Conservation (phyloP, 805 yeast species). For the Brettanomyces bruxellensis region DNA sequence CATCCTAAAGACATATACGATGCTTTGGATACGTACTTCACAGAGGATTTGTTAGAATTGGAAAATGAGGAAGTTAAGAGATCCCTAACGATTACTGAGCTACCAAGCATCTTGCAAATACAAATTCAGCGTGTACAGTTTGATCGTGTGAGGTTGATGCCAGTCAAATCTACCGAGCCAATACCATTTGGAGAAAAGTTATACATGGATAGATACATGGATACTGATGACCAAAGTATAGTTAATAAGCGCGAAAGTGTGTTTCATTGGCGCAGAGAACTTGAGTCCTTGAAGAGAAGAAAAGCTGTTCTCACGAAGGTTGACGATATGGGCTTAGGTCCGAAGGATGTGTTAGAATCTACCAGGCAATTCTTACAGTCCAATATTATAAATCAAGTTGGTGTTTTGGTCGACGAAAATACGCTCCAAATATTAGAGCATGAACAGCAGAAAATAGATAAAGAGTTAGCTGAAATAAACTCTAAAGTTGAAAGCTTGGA, state of each 20-base stretch:
- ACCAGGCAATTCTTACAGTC: constrained; percentile 49
- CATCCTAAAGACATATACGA: constrained; percentile 87
- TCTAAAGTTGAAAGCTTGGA: constrained; percentile 36
- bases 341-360: constrained; percentile 43
- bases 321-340: constrained; percentile 42
- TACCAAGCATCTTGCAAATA: constrained; percentile 80
- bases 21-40: constrained; percentile 78
- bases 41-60: constrained; percentile 59
- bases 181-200: constrained; percentile 70
- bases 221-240: constrained; percentile 51
- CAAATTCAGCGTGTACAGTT: constrained; percentile 93
- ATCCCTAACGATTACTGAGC: constrained; percentile 55
- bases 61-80: constrained; percentile 70
- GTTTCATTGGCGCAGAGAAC: constrained; percentile 51
- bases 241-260: constrained; percentile 47
- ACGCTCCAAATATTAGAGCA: constrained; percentile 40
- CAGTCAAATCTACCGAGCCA: constrained; percentile 77
- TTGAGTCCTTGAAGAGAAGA: constrained; percentile 33
- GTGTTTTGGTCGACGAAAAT: constrained; percentile 31
- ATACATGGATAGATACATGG: constrained; percentile 83
- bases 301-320: constrained; percentile 32
- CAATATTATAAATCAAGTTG: constrained; percentile 26
- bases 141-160: constrained; percentile 62
- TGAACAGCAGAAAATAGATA: constrained; percentile 38
- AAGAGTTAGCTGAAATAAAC: constrained; percentile 32